These are phyloP conservation scores for Hypoxylon trugodes DNA, from an alignment of 495 filamentous ascomycete genomes.

Conservation along the genomic window DNA sequence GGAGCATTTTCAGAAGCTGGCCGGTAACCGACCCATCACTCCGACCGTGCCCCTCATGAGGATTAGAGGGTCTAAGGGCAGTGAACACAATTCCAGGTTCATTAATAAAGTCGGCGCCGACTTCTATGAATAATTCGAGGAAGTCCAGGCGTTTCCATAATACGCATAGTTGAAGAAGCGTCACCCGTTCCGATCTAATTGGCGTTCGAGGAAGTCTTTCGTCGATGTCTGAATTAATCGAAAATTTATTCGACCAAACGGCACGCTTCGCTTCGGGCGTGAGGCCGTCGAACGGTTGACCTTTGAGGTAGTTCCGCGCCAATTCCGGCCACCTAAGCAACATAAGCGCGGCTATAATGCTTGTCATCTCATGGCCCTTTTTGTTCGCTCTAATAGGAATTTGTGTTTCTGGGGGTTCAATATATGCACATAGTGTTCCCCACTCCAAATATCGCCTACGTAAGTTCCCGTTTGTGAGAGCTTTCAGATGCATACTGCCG, in stretches of 20 bases:
- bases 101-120: conserved; percentile 14
- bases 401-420: not conserved
- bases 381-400: not conserved
- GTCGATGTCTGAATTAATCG: not conserved
- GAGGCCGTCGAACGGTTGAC: conserved; percentile 5
- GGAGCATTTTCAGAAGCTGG: conserved; percentile 26
- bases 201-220: not conserved
- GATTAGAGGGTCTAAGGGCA: conserved; percentile 18
- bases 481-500: not conserved
- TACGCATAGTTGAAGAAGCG: conserved; percentile 26
- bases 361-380: not conserved
- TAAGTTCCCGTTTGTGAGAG: conserved; percentile 1
- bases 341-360: conserved; percentile 24
- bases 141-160: conserved; percentile 26
- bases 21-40: conserved; percentile 16
- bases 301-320: conserved; percentile 23
- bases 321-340: conserved; percentile 35
- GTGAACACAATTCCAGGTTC: conserved; percentile 26
- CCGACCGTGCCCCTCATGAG: not conserved
- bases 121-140: conserved; percentile 24
- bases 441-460: conserved; percentile 11
- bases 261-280: conserved; percentile 8
- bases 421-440: conserved; percentile 16
- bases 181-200: conserved; percentile 2
- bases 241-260: conserved; percentile 29